Percentiles rank a stretch among this genome's conserved stretches.
Evolutionary conservation across 2,329 filamentous ascomycete species (phyloP).

Genomic region (Fusarium pseudoanthophilum): DNA sequence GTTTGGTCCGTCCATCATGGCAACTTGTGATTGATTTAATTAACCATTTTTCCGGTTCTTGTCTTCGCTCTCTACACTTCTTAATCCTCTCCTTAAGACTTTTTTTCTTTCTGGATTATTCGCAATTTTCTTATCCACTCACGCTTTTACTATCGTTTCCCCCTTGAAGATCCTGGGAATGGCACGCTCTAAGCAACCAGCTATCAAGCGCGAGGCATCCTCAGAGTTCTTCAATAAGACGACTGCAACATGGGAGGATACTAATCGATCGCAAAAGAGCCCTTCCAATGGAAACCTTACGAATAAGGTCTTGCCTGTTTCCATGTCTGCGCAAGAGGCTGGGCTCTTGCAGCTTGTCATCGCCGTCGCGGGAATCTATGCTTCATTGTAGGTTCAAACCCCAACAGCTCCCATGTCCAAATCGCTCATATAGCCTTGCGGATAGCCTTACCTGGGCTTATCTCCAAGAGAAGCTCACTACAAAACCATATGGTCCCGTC

Average conservation of each 20-base stretch:
- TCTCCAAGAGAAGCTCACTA: constrained; percentile 97
- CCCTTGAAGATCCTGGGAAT: constrained; percentile 54
- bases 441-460: constrained; percentile 90
- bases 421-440: constrained; percentile 1
- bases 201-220: constrained; percentile 72
- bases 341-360: constrained; percentile 81
- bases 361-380: constrained; percentile 95
- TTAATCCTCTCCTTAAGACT: constrained; percentile 17
- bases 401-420: not conserved
- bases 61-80: constrained; percentile 24
- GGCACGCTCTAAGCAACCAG: constrained; percentile 78
- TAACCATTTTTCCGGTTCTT: constrained; percentile 16
- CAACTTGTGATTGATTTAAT: constrained; percentile 30
- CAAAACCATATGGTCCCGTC: constrained; percentile 80
- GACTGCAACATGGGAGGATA: constrained; percentile 51
- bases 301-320: constrained; percentile 39
- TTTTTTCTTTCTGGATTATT: not conserved
- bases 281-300: constrained; percentile 41
- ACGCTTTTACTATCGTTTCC: not conserved
- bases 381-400: constrained; percentile 79
- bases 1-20: constrained; percentile 45
- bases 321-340: constrained; percentile 58
- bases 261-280: constrained; percentile 44
- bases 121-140: not conserved
- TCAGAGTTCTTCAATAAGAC: constrained; percentile 71